A percentile compares a stretch with the other conserved stretches of the same genome.
Evolutionary conservation across 805 yeast genomes (phyloP).

Genomic region (Yarrowia sp.): DNA sequence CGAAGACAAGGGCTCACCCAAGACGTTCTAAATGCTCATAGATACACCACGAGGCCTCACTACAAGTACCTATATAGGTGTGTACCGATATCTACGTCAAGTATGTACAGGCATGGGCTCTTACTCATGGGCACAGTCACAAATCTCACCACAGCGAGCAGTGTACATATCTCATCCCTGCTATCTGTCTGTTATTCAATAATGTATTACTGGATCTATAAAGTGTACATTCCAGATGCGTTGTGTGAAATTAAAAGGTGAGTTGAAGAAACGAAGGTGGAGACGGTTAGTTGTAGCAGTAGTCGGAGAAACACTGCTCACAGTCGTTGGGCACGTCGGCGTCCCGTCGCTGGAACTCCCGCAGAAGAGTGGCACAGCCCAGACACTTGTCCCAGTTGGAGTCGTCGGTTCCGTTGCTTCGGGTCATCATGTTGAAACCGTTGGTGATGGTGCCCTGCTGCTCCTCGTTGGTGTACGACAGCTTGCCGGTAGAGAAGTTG

Average conservation of each 20-base stretch:
- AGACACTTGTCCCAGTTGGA: conserved; percentile 74
- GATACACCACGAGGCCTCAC: no score
- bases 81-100: no score
- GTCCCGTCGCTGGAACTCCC: conserved; percentile 68
- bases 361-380: conserved; percentile 81
- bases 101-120: no score
- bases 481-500: conserved; percentile 74
- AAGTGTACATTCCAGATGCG: conserved; percentile 26
- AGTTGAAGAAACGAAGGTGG: not conserved
- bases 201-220: not conserved
- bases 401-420: conserved; percentile 71
- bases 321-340: conserved; percentile 68
- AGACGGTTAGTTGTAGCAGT: conserved; percentile 66
- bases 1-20: no score
- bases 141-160: no score
- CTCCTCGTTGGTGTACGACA: conserved; percentile 67
- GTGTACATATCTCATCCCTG: no score
- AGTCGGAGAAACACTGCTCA: conserved; percentile 67
- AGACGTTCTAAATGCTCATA: no score
- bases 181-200: no score
- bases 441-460: conserved; percentile 68
- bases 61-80: no score
- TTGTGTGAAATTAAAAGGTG: not conserved
- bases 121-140: no score
- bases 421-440: conserved; percentile 74